These are phyloP conservation scores for Blastomyces silverae DNA, from an alignment of 2,329 filamentous ascomycete species.

Conservation along the genomic window DNA sequence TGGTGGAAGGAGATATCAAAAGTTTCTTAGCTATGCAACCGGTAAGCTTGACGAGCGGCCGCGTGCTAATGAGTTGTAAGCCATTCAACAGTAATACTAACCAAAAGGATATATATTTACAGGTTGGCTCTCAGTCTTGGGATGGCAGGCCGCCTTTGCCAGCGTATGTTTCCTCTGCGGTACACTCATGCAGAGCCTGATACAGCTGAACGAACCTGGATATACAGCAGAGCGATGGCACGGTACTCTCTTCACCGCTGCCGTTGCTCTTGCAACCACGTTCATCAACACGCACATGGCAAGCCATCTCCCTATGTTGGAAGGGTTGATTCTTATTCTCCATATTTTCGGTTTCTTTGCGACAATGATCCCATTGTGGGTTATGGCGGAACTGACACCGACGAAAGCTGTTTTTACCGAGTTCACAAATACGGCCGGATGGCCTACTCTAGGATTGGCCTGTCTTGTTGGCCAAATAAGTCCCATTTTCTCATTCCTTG, in stretches of 20 bases:
- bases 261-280: slow-evolving; percentile 35
- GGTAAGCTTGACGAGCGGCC: slow-evolving; percentile 25
- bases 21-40: slow-evolving; percentile 43
- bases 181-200: slow-evolving; percentile 34
- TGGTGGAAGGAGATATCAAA: slow-evolving; percentile 34
- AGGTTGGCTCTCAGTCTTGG: slow-evolving; percentile 40
- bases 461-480: slow-evolving; percentile 33
- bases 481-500: slow-evolving; percentile 35
- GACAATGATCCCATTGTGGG: slow-evolving; percentile 44
- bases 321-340: slow-evolving; percentile 45
- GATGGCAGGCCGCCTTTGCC: slow-evolving; percentile 42
- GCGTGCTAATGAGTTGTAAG: too few species aligned
- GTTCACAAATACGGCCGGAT: slow-evolving; percentile 45
- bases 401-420: slow-evolving; percentile 42
- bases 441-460: slow-evolving; percentile 41
- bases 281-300: slow-evolving; percentile 42
- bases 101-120: neutral
- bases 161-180: slow-evolving; percentile 32
- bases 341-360: slow-evolving; percentile 50
- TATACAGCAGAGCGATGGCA: slow-evolving; percentile 44
- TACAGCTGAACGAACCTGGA: slow-evolving; percentile 32
- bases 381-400: slow-evolving; percentile 38
- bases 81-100: slow-evolving; percentile 3
- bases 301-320: slow-evolving; percentile 42
- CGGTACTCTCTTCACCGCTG: slow-evolving; percentile 45